These are phyloP conservation scores for Rhizophagus sp. DNA, from an alignment of 192 early-diverging fungal genomes.

Conservation along the genomic window DNA sequence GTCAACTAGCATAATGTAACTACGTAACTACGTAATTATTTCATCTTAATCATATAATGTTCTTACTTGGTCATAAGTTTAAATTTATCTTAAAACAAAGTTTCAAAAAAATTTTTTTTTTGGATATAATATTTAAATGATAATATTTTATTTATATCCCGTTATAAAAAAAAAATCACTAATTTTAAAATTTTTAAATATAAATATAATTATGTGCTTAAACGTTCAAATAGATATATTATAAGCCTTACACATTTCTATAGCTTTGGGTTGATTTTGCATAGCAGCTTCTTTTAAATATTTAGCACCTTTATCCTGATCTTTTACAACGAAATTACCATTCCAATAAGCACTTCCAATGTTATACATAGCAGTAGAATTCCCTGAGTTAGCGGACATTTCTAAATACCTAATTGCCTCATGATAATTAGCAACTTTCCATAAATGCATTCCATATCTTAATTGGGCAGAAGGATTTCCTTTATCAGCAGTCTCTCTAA, in stretches of 20 bases:
- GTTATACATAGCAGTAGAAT: conserved; percentile 29
- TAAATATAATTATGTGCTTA: no score
- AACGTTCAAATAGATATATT: not conserved
- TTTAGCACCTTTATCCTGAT: conserved; percentile 1
- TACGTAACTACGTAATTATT: no score
- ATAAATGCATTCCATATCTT: conserved; percentile 18
- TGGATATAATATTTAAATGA: no score
- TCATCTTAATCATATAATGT: no score
- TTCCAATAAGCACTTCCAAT: conserved; percentile 20
- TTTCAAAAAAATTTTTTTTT: no score
- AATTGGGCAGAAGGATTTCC: conserved; percentile 25
- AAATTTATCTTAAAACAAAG: no score
- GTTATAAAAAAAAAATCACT: no score
- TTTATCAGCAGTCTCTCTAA: conserved; percentile 14
- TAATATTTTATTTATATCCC: no score
- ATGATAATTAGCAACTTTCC: not conserved
- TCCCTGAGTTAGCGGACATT: conserved; percentile 1
- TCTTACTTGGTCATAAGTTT: no score
- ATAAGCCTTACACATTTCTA: conserved; percentile 9
- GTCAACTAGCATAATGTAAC: no score
- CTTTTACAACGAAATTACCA: not conserved
- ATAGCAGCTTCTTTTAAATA: conserved; percentile 15
- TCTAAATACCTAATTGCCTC: conserved; percentile 24
- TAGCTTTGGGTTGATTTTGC: conserved; percentile 22
- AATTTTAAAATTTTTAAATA: no score